A percentile compares a stretch with the other conserved stretches of the same genome.
Conservation (phyloP, 1,284 basidiomycete species). For the Sphaerobolus stellatus region DNA sequence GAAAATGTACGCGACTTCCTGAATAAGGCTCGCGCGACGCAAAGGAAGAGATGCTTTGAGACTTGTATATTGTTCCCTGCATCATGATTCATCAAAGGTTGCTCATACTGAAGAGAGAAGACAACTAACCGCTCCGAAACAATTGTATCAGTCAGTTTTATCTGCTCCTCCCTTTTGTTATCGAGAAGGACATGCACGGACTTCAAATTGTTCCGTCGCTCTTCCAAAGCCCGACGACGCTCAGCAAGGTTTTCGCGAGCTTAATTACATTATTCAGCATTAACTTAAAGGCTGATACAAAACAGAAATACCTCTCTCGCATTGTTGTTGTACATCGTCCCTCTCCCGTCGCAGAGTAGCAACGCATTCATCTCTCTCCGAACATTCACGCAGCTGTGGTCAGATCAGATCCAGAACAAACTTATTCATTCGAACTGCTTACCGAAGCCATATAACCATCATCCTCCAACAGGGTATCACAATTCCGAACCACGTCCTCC, state of each 20-base stretch:
- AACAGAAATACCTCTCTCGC: conserved; percentile 42
- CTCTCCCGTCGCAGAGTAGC: conserved; percentile 45
- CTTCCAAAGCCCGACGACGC: conserved; percentile 43
- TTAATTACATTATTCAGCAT: not conserved
- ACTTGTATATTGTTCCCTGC: conserved; percentile 45
- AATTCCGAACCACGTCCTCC: conserved; percentile 49
- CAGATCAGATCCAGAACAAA: conserved; percentile 22
- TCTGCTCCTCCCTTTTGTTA: conserved; percentile 36
- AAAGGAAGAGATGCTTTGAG: conserved; percentile 53
- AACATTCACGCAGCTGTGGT: conserved; percentile 59
- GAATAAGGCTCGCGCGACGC: conserved; percentile 67
- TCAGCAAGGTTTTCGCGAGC: conserved; percentile 25
- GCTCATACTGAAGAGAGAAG: conserved; percentile 5
- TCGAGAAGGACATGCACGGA: conserved; percentile 44
- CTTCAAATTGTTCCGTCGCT: conserved; percentile 49
- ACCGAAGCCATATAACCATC: conserved; percentile 49
- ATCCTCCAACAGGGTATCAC: conserved; percentile 49
- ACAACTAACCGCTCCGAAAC: conserved; percentile 45
- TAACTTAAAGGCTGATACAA: not conserved
- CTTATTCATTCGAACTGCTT: conserved; percentile 26
- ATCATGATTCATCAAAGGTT: conserved; percentile 12
- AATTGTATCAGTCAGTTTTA: conserved; percentile 39
- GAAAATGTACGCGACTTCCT: conserved; percentile 78
- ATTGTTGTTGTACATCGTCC: conserved; percentile 40
- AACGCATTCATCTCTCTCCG: conserved; percentile 55